Evolutionary conservation across 1,284 basidiomycete species (phyloP), one percentile per base, ranked within the genome.

Genomic region (Ustilago nuda): DNA sequence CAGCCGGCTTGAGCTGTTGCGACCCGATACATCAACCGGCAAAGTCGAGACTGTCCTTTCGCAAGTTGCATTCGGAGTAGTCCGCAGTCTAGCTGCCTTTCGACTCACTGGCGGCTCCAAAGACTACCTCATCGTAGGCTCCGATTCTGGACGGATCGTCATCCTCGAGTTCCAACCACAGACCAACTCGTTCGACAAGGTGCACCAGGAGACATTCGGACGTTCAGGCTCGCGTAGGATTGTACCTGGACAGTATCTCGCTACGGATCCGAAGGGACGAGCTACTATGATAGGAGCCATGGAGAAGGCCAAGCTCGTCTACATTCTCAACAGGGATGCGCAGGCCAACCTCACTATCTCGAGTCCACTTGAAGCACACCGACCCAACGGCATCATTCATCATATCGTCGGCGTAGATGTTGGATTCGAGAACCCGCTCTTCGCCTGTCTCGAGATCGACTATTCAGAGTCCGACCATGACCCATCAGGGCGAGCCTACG

Each of bases 291-390:
- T 85, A 35, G 81, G 81, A 36, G 83, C 84, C 11, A 72, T 85
- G 56, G 84, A 85, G 57, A 84, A 83, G 65, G 67, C 77, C 27
- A 85, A 85, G 69, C 73, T 85, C 33, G 83, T 85, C 48, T 85
- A 85, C 63, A 76, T 85, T 35, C 72, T 85, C 56, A 85, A 85
- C 55, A 69, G 84, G 53, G 84, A 85, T 46, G 68, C 82, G 4
- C 80, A 79, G n/a, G 82, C 83, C 12, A 84, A 85, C 41, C 79
- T 85, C 43, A 85, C 84, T 39, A 85, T 85, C 43, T 83, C 82
- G 1, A 84, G 82, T 61, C 84, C 84, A 12, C 73, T 85, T 17
- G 84, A 85, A 66, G 84, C 84, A 35, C 79, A 85, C 61, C 65
- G 78, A 51, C 72, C 78, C 8, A 78, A 76, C 36, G 76, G 76